Conservation (phyloP, 495 filamentous ascomycete genomes). For the Amniculicola lignicola region DNA sequence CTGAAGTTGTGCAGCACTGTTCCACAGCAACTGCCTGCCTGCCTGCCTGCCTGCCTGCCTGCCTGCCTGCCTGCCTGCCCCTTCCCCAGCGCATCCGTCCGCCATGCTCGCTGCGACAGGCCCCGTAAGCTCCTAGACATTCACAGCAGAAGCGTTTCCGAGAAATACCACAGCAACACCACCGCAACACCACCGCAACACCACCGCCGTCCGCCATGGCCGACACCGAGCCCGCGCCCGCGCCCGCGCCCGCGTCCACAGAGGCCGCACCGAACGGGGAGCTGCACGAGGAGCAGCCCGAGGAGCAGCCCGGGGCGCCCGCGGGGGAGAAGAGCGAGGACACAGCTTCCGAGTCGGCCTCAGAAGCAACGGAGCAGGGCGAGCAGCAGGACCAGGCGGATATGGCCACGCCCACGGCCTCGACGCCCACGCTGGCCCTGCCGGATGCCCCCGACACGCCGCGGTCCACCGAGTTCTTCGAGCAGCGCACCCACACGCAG, state of each 20-base stretch:
- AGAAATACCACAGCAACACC: neutral
- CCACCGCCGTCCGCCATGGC: conserved; percentile 27
- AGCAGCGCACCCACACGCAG: conserved; percentile 14
- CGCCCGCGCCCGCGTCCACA: neutral
- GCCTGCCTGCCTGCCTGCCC: neutral
- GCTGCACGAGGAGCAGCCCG: conserved; percentile 19
- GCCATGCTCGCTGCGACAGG: conserved; percentile 20
- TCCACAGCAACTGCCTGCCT: neutral
- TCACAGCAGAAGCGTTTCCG: conserved; percentile 15
- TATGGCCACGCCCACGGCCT: conserved; percentile 16
- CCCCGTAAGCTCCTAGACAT: conserved; percentile 22
- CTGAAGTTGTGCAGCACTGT: too few relatives aligned
- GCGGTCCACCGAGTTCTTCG: conserved; percentile 32
- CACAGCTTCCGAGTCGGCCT: conserved; percentile 8
- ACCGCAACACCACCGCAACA: neutral
- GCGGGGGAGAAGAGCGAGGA: conserved; percentile 13
- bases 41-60: neutral
- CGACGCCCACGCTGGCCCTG: conserved; percentile 22
- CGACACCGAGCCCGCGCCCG: conserved; percentile 22
- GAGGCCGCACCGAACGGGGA: neutral
- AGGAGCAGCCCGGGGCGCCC: conserved; percentile 11
- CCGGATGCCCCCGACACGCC: conserved; percentile 27
- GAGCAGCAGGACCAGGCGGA: conserved; percentile 9
- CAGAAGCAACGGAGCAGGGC: conserved; percentile 8
- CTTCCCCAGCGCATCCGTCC: neutral